phyloP scores from a whole-genome alignment of 208 protist genomes.

The Trichomonas tenax region DNA sequence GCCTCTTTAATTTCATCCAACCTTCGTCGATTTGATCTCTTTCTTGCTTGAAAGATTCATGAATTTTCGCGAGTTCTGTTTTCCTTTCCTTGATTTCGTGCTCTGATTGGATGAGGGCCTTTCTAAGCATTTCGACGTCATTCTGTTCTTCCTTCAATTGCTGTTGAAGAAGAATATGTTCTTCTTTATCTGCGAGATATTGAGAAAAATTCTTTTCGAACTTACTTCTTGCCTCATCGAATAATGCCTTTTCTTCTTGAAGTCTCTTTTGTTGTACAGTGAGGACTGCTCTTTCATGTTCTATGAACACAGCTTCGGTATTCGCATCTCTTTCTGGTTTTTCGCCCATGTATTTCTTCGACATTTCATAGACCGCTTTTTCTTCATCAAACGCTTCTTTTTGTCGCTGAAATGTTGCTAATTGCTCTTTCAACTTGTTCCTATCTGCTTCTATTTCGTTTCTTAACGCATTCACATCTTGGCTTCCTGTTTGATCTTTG shows the following conservation, averaged over 20 bases:
- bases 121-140: conserved; percentile 63
- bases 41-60: neutral
- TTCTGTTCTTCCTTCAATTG: conserved; percentile 40
- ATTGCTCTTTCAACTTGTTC: neutral
- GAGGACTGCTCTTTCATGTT: neutral
- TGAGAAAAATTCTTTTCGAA: neutral
- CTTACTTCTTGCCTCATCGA: neutral
- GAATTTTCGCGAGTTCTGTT: neutral
- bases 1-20: neutral
- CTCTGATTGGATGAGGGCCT: conserved; percentile 47
- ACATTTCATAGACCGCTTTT: neutral
- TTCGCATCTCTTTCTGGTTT: neutral
- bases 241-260: neutral
- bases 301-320: neutral
- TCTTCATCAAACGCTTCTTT: neutral
- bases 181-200: neutral
- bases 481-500: neutral
- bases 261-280: neutral
- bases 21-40: neutral
- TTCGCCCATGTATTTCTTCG: neutral
- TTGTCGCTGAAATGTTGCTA: neutral
- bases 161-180: neutral
- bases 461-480: neutral
- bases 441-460: neutral
- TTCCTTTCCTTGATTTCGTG: conserved; percentile 51